These are phyloP conservation scores for Erodium moschatum DNA, from an alignment of 441 rosid species.

Conservation along the genomic window DNA sequence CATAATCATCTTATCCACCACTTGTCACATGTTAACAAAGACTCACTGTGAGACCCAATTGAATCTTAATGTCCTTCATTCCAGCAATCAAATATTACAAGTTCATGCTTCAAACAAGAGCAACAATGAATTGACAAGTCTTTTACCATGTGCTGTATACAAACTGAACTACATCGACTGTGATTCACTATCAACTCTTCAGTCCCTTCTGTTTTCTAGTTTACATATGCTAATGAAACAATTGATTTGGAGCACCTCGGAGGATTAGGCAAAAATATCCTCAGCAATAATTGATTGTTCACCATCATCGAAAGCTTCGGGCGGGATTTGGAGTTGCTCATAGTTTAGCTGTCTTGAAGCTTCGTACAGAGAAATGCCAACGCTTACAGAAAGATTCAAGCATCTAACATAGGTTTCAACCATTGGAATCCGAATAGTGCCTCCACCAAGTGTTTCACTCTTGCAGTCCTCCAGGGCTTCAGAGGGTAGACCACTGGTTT, in stretches of 20 bases:
- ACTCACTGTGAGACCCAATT: background rate
- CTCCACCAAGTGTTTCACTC: constrained; percentile 50
- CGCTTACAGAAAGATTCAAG: constrained; percentile 82
- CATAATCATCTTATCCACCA: too few species aligned
- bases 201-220: background rate
- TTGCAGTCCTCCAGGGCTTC: constrained; percentile 68
- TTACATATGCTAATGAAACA: background rate
- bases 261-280: constrained; percentile 56
- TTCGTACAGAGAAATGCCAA: constrained; percentile 81
- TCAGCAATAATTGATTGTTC: constrained; percentile 39
- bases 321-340: constrained; percentile 47
- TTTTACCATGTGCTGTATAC: background rate
- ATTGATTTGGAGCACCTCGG: background rate
- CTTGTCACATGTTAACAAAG: too few species aligned
- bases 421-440: constrained; percentile 80
- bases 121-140: background rate
- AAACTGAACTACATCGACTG: background rate
- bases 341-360: constrained; percentile 81
- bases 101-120: background rate
- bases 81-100: background rate
- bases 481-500: constrained; percentile 73
- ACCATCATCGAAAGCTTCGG: constrained; percentile 25
- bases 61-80: background rate
- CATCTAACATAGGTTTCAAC: constrained; percentile 86
- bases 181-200: background rate